Conservation (phyloP, 2,329 filamentous ascomycete species). For the Aspergillus sp. region DNA sequence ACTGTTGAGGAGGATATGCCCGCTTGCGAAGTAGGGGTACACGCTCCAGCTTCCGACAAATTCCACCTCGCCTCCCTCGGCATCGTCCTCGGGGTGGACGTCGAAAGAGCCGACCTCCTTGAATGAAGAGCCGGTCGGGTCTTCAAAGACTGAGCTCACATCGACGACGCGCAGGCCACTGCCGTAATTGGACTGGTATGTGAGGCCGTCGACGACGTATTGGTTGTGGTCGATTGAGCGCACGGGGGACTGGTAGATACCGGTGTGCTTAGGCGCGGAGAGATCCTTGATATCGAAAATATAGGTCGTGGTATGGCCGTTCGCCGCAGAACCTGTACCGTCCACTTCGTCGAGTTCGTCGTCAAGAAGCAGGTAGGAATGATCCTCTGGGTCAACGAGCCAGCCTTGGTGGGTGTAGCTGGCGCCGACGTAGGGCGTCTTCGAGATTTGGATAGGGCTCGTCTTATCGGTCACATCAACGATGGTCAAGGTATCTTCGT, state of each 20-base stretch:
- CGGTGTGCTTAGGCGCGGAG: conserved; percentile 16
- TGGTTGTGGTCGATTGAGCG: conserved; percentile 22
- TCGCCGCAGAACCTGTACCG: conserved; percentile 14
- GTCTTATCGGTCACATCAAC: conserved; percentile 18
- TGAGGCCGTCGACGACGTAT: conserved; percentile 18
- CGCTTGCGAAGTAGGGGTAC: conserved; percentile 19
- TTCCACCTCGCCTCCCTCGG: conserved; percentile 11
- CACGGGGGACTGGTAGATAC: conserved; percentile 19
- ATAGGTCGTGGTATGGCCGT: conserved; percentile 23
- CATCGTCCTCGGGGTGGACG: conserved; percentile 19
- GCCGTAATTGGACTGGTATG: conserved; percentile 20
- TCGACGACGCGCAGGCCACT: conserved; percentile 21
- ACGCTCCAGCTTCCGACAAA: conserved; percentile 21
- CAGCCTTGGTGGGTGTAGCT: conserved; percentile 22
- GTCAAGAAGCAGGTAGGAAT: conserved; percentile 19
- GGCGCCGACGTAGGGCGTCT: conserved; percentile 18
- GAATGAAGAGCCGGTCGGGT: conserved; percentile 15
- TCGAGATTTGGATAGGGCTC: conserved; percentile 17
- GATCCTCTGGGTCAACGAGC: conserved; percentile 11
- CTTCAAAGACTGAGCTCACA: conserved; percentile 14
- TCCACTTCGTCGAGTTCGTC: conserved; percentile 21
- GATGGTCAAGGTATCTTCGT: conserved; percentile 20
- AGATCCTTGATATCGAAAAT: conserved; percentile 20
- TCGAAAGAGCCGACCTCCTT: conserved; percentile 20
- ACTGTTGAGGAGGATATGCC: conserved; percentile 18